Base-by-base conservation (phyloP, 2,329 filamentous ascomycete genomes). In the Xylariomycetidae sp. region DNA sequence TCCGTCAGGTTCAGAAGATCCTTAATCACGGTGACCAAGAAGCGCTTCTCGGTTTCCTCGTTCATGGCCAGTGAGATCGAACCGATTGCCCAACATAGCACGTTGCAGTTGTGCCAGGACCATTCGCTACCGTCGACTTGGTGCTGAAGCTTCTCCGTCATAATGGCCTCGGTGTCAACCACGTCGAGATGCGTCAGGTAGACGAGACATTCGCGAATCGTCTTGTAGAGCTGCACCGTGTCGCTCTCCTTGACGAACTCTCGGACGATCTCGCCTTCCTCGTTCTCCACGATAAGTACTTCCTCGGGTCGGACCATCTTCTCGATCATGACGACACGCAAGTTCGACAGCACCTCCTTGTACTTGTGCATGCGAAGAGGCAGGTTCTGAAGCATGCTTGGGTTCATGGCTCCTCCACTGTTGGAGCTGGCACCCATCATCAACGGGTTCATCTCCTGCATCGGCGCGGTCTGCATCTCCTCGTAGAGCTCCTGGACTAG, bases 31-130 rank as follows among this genome's bases (percentile, higher is more conserved):
- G 92, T 98, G 31, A 98, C 92, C 25, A 98, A 68, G 70, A 98
- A 98, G 9, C 92, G 79, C 70, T 98, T 98, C 64, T 98, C 92
- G 0, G 92, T 98, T 61, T 98, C 92, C 57, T 98, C 92, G 56
- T 95, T 98, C 92, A 98, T 98, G 32, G 92, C 92, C 36, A 95
- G 78, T 1, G 93, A 98, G 48, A 98, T 98, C 9, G 92, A 98
- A 25, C 92, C 92, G 50, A 98, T 98, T 19, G 92, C 92, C 92
- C 92, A 98, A 71, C 92, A 98, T 30, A 98, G 78, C 5, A 94
- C 95, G 65, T 98, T 98, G 78, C 92, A 98, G 67, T 98, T 98
- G 44, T 89, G 86, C 92, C 92, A 98, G 6, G 93, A 98, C 92
- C 92, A 98, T 63, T 98, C 93, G 2, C 76, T 74, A 15, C 88